phyloP scores from a whole-genome alignment of 148 eudicot species.

The Agrostemma githago region DNA sequence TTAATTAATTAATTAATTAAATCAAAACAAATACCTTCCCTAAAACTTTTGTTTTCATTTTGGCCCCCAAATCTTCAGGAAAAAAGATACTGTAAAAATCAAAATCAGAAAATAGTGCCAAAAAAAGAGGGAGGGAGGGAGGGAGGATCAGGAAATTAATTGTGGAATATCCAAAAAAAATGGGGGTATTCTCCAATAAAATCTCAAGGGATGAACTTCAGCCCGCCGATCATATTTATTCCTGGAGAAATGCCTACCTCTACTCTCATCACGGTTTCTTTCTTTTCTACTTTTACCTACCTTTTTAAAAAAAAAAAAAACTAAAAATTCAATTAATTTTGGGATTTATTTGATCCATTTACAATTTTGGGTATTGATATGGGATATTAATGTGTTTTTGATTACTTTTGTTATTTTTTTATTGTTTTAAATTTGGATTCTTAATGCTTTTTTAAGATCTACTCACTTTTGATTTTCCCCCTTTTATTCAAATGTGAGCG shows the following conservation, averaged over 20 bases:
- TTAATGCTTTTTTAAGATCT: too few species aligned
- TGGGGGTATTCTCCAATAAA: conserved; percentile 56
- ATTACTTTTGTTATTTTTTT: too few species aligned
- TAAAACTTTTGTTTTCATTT: neutral
- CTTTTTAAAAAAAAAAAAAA: neutral
- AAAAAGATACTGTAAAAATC: too few species aligned
- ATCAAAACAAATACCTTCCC: neutral
- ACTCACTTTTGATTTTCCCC: too few species aligned
- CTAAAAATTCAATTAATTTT: neutral
- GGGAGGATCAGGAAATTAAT: neutral
- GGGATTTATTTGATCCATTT: neutral
- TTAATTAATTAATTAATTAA: neutral
- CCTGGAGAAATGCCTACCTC: conserved; percentile 57
- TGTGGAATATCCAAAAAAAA: neutral
- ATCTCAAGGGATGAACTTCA: conserved; percentile 39
- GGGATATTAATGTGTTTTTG: too few species aligned
- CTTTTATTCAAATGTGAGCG: too few species aligned
- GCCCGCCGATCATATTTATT: conserved; percentile 71
- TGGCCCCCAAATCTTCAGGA: neutral
- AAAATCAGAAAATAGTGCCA: neutral
- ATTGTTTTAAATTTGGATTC: too few species aligned
- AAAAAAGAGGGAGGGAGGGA: neutral
- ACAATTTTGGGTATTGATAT: neutral
- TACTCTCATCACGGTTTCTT: conserved; percentile 64
- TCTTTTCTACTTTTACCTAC: neutral